Evolutionary conservation across 2,329 filamentous ascomycete genomes (phyloP).

Genomic region (Pseudomassariella vexata): DNA sequence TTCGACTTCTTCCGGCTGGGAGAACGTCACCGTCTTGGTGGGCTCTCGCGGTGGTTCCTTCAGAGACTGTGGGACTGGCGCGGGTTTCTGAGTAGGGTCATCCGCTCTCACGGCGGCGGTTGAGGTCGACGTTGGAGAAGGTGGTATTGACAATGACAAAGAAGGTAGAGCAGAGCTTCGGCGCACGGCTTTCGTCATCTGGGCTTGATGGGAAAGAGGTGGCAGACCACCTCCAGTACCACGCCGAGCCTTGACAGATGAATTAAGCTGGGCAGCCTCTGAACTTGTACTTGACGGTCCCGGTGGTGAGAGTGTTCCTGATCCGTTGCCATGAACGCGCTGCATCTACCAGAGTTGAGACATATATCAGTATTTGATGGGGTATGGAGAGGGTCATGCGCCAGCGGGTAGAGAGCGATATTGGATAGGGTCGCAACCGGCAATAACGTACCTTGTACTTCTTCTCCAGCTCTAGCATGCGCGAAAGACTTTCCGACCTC

Average conservation of each 20-base stretch:
- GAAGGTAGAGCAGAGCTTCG: constrained; percentile 23
- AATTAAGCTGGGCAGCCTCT: constrained; percentile 18
- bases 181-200: constrained; percentile 27
- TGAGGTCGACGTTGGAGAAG: constrained; percentile 15
- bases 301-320: constrained; percentile 18
- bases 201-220: constrained; percentile 24
- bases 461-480: constrained; percentile 56
- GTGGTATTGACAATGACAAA: constrained; percentile 26
- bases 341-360: constrained; percentile 28
- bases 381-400: constrained; percentile 18
- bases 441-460: constrained; percentile 46
- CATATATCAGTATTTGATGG: constrained; percentile 21
- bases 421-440: constrained; percentile 17
- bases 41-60: constrained; percentile 15
- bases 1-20: constrained; percentile 25
- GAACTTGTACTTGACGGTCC: constrained; percentile 21
- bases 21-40: constrained; percentile 35
- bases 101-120: constrained; percentile 9
- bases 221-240: constrained; percentile 23
- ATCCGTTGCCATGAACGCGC: constrained; percentile 26
- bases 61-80: constrained; percentile 5
- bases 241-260: constrained; percentile 24
- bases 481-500: constrained; percentile 45
- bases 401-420: constrained; percentile 13
- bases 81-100: constrained; percentile 12